Conservation (phyloP, 441 rosid species). For the Kokia cookei region DNA sequence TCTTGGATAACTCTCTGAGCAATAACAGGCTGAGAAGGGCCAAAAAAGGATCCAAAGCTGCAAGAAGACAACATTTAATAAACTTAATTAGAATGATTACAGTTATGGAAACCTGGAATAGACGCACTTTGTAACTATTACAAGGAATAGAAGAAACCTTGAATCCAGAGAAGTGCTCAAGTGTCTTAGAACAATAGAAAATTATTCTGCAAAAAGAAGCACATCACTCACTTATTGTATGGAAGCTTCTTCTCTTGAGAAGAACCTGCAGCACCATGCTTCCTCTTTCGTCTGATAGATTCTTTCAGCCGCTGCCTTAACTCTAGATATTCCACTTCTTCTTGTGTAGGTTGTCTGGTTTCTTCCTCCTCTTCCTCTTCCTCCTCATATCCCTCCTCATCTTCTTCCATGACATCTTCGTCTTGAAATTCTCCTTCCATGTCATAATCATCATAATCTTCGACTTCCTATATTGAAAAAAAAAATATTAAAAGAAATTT, state of each 20-base stretch:
- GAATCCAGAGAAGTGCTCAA: not conserved
- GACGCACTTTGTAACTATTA: not conserved
- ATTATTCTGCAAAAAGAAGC: not conserved
- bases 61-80: constrained; percentile 14
- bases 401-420: constrained; percentile 23
- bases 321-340: constrained; percentile 63
- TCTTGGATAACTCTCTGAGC: constrained; percentile 93
- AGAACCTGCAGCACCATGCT: constrained; percentile 36
- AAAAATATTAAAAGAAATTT: not conserved
- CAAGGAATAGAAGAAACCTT: not conserved
- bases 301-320: constrained; percentile 64
- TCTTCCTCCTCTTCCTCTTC: constrained; percentile 23
- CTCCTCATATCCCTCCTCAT: constrained; percentile 29
- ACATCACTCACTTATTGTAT: constrained; percentile 49
- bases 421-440: constrained; percentile 39
- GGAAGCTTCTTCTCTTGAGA: constrained; percentile 45
- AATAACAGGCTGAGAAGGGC: constrained; percentile 85
- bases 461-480: constrained; percentile 45
- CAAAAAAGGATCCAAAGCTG: constrained; percentile 95
- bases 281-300: constrained; percentile 40
- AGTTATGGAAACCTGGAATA: not conserved
- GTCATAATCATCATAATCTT: constrained; percentile 68
- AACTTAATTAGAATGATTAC: not conserved
- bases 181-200: not conserved
- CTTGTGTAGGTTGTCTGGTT: constrained; percentile 53